Conservation (phyloP, 352 stramenopile species). For the Pythium aristosporum region DNA sequence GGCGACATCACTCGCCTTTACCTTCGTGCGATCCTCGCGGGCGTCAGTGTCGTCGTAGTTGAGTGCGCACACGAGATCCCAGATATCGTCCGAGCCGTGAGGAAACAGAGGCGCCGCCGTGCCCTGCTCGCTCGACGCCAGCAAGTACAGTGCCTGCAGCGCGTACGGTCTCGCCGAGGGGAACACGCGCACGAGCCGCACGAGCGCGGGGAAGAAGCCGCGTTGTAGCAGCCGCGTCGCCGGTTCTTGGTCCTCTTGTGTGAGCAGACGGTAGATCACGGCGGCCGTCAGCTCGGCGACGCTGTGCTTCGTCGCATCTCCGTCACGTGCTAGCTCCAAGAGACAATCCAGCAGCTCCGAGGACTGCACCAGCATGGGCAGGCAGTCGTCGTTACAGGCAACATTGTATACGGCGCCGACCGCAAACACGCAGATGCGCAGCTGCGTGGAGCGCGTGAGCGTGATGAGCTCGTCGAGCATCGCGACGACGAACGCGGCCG, state of each 20-base stretch:
- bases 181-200: constrained; percentile 49
- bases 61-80: constrained; percentile 41
- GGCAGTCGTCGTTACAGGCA: constrained; percentile 61
- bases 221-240: constrained; percentile 35
- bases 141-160: constrained; percentile 56
- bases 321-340: constrained; percentile 29
- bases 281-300: constrained; percentile 52
- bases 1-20: constrained; percentile 5
- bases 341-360: constrained; percentile 38
- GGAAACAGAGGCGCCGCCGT: constrained; percentile 38
- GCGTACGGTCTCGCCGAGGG: constrained; percentile 41
- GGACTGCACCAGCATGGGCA: constrained; percentile 46
- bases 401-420: constrained; percentile 76
- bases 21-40: not conserved
- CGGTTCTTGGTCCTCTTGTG: constrained; percentile 9
- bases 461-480: constrained; percentile 56
- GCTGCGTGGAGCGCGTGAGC: constrained; percentile 33
- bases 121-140: constrained; percentile 39
- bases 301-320: constrained; percentile 27
- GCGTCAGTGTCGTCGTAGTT: constrained; percentile 16
- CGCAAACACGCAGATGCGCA: constrained; percentile 49
- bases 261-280: constrained; percentile 56
- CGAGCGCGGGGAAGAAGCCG: constrained; percentile 49
- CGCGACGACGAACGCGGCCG: constrained; percentile 46
- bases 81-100: constrained; percentile 59